Base-by-base conservation (phyloP, 768 basidiomycete genomes). In the Cyclocybe aegerita region DNA sequence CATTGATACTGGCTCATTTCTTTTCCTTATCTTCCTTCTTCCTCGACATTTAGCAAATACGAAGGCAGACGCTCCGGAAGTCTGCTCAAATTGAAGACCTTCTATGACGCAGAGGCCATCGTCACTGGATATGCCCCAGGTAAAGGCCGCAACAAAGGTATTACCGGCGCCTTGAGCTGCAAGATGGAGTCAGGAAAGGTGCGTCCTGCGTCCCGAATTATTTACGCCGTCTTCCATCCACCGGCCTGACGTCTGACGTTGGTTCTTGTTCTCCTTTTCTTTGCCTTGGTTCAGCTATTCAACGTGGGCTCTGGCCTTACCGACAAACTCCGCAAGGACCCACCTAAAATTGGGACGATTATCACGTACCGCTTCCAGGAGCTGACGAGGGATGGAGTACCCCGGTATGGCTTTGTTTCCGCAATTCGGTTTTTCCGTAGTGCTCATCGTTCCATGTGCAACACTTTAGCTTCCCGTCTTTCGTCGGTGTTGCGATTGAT, bases 171-270 rank as follows among this genome's bases (percentile, higher is more conserved):
- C 8, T 59, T 81, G 36, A 78, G 75, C 51, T 82, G 80, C 60
- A 76, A 75, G 59, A 84, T 84, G 82, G 77, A 68, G 43, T 81
- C 80, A 2, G 80, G 80, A 29, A 83, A 84, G 77, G 81, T 80
- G 40, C 7, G 64, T 56, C n/a, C 7, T 46, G n/a, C 14, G 9
- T 32, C 10, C 23, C 32, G 30, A 11, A 9, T 34, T 9, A 6
- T 31, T 4, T n/a, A 36, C 16, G 12, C 7, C 31, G 4, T 16
- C 23, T 12, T 42, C 38, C n/a, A n/a, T 14, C 15, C 7, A 12
- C 7, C 10, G 7, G 5, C 34, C 38, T 23, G 31, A 42, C 10
- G 5, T 36, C 30, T 44, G 40, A 11, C 14, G 38, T 35, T 14
- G 29, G 15, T 14, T 34, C 9, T 16, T 5, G 39, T 30, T 23